Base-by-base conservation (phyloP, 768 basidiomycete genomes). In the Lactarius evosmus region DNA sequence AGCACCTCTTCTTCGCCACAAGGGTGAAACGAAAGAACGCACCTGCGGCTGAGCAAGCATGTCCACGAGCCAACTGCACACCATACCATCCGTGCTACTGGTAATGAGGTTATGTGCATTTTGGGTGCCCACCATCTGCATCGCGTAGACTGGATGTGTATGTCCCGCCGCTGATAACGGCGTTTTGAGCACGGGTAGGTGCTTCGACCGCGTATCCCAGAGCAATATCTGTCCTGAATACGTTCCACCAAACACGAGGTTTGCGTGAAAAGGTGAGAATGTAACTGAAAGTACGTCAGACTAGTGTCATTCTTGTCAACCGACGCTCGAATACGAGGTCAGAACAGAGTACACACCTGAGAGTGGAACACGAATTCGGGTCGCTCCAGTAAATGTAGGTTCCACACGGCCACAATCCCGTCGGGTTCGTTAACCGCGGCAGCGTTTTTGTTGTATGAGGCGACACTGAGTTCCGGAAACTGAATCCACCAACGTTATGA, bases 31-130 rank as follows among this genome's bases (percentile, higher is more conserved):
- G 16, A 62, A 12, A 30, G 19, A 41, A 58, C 73, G 3, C 70
- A 94, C 95, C 83, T 98, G 95, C 11, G 97, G 97, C 72, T 96
- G 92, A 1, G 97, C 95, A 49, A 99, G 85, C 95, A 98, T 98
- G 76, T 99, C 97, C 8, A 97, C 92, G 11, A 96, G 78, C 97
- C 97, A 99, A 74, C 91, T 93, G 75, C 97, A 98, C 6, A 99
- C 93, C 30, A 89, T 89, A 3, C 97, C 97, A 74, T 99, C 97
- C 12, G 97, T 98, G 70, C 95, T 97, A 70, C 91, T 93, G 12
- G 95, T 94, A 67, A 99, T 94, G 63, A 99, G 77, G 72, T 97
- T 98, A 75, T 98, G 95, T 0, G 97, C 97, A 73, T 98, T 98
- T 76, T 98, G 97, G 2, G 97, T 97, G 9, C 97, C 97, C 19